phyloP scores from a whole-genome alignment of 2,329 filamentous ascomycete species.

The Epichloe scottii region DNA sequence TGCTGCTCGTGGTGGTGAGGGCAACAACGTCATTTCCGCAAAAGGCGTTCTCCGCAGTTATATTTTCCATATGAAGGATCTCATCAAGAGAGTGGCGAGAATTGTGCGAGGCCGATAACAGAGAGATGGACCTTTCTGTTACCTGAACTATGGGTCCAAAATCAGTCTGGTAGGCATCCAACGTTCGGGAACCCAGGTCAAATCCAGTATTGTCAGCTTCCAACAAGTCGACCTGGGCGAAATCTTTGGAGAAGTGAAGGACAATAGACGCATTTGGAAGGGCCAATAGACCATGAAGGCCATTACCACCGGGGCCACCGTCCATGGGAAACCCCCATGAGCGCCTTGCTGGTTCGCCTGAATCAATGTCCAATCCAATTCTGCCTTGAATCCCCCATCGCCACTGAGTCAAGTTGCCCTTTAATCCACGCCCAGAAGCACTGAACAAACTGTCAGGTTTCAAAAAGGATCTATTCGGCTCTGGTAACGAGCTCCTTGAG shows the following conservation, averaged over 20 bases:
- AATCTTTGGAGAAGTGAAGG: conserved; percentile 35
- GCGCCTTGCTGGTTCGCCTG: conserved; percentile 33
- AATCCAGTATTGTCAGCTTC: conserved; percentile 30
- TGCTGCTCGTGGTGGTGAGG: conserved; percentile 28
- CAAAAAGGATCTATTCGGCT: conserved; percentile 13
- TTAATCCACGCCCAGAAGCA: conserved; percentile 49
- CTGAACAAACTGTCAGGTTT: conserved; percentile 47
- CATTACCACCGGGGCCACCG: conserved; percentile 7
- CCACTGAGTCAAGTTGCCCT: conserved; percentile 55
- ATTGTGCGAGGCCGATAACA: conserved; percentile 25
- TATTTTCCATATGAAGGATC: conserved; percentile 15
- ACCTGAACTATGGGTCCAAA: conserved; percentile 37
- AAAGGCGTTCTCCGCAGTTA: conserved; percentile 30
- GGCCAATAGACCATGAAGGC: conserved; percentile 31
- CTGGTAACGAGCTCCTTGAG: background rate
- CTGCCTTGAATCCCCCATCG: conserved; percentile 58
- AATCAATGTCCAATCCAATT: conserved; percentile 46
- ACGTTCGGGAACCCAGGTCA: conserved; percentile 39
- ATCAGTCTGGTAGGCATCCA: conserved; percentile 29
- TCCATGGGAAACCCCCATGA: conserved; percentile 37
- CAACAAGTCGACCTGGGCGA: conserved; percentile 31
- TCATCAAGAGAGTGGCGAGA: conserved; percentile 17
- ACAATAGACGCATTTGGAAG: conserved; percentile 35
- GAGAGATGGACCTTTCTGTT: conserved; percentile 34
- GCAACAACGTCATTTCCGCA: conserved; percentile 26